Base-by-base conservation (phyloP, 352 stramenopile species). In the Vaucheria bursata region DNA sequence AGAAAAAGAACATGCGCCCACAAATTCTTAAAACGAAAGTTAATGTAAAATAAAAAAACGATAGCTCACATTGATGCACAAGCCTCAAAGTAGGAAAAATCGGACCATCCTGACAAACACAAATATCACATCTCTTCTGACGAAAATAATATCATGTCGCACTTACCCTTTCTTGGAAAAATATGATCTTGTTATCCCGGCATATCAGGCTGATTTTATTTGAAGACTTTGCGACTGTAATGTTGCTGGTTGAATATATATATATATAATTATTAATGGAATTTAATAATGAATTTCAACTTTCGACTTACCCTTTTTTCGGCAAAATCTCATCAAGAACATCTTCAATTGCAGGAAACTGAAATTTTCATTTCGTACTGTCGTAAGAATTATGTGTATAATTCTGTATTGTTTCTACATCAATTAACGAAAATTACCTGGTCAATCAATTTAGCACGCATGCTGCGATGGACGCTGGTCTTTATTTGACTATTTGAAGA, bases 401-500 rank as follows among this genome's bases (percentile, higher is more conserved):
- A 29, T 7, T 29, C 3, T 35, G 6, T 37, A 3, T 31, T 7
- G 12, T 38, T 32, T 2, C 6, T 8, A 38, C 31, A 68, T 7
- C 8, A 68, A 2, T 2, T 68, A 25, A 25, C 76, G 53, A 7
- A 81, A 59, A 71, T 79, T 64, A 78, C 64, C 87, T 98, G 91
- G 78, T 96, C 90, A 35, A 94, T 73, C 73, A 99, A 93, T 84
- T 94, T 92, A 52, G 87, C 86, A 79, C 95, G 94, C 80, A 98
- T 97, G 52, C 88, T 91, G 36, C 95, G 90, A 88, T 98, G 94
- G 65, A 97, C 92, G 71, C 92, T 98, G 39, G 92, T 93, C 87
- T 98, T 98, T 67, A 98, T 90, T 87, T 98, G 95, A 81, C 93
- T 97, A 83, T 92, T 97, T 49, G 89, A 93, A 65, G 91, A 97